Conservation (phyloP, 495 filamentous ascomycete genomes). For the Glarea lozoyensis region DNA sequence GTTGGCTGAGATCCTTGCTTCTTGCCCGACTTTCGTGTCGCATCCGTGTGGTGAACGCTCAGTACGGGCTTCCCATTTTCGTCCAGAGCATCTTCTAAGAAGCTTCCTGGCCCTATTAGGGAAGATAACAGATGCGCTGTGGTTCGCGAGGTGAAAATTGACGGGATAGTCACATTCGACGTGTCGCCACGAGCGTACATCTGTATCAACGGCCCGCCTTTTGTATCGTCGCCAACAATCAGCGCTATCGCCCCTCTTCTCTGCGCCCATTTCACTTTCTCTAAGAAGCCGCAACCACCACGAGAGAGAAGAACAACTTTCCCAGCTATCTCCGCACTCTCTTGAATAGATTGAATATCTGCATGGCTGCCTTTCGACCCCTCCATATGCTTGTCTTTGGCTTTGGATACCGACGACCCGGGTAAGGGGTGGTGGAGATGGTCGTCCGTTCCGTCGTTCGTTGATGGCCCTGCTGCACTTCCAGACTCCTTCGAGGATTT, state of each 20-base stretch:
- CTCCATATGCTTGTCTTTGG: constrained; percentile 16
- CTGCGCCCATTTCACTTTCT: constrained; percentile 96
- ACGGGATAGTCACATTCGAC: constrained; percentile 87
- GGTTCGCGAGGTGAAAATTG: constrained; percentile 89
- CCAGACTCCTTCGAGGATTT: constrained; percentile 4
- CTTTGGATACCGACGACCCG: constrained; percentile 13
- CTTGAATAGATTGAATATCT: constrained; percentile 91
- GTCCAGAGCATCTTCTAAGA: constrained; percentile 44
- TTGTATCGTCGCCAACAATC: constrained; percentile 89
- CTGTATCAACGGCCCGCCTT: constrained; percentile 78
- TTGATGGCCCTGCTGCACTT: constrained; percentile 4
- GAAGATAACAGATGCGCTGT: constrained; percentile 91
- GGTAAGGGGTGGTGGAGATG: constrained; percentile 57
- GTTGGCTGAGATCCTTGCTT: constrained; percentile 20
- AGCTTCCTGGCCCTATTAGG: constrained; percentile 63
- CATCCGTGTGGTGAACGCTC: constrained; percentile 39
- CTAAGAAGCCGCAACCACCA: constrained; percentile 91
- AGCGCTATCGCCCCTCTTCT: constrained; percentile 78
- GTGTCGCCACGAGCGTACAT: constrained; percentile 97
- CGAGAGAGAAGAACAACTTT: constrained; percentile 86
- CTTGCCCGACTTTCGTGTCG: constrained; percentile 28
- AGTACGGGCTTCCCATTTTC: constrained; percentile 38
- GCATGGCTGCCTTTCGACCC: constrained; percentile 54
- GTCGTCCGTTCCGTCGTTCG: constrained; percentile 84
- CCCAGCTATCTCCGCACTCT: constrained; percentile 86